Conservation (phyloP, 2,329 filamentous ascomycete species). For the Penicillium sp. region DNA sequence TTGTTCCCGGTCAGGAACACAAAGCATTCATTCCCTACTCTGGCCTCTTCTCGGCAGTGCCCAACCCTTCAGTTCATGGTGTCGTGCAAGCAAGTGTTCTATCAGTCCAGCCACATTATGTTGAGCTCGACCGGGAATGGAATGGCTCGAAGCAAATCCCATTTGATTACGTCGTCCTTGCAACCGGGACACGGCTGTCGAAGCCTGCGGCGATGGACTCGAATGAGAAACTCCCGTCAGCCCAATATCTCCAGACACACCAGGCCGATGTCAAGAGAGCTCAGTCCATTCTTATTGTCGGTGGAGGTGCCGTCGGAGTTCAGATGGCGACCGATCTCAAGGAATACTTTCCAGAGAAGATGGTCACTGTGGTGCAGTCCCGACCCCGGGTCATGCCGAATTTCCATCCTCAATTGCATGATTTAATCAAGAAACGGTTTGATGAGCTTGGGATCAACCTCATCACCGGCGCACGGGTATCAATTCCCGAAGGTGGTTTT, state of each 20-base stretch:
- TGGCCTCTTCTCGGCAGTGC: slow-evolving; percentile 24
- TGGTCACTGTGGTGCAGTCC: slow-evolving; percentile 46
- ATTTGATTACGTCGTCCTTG: slow-evolving; percentile 32
- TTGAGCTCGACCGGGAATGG: slow-evolving; percentile 35
- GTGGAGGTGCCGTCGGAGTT: slow-evolving; percentile 48
- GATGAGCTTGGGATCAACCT: slow-evolving; percentile 31
- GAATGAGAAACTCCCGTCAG: slow-evolving; percentile 32
- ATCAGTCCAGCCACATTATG: slow-evolving; percentile 24
- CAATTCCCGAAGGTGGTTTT: slow-evolving; percentile 25
- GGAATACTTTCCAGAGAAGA: slow-evolving; percentile 44
- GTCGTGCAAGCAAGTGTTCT: slow-evolving; percentile 32
- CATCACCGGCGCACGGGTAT: slow-evolving; percentile 28
- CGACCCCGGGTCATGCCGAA: slow-evolving; percentile 35
- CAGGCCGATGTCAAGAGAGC: slow-evolving; percentile 27
- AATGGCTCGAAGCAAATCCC: slow-evolving; percentile 28
- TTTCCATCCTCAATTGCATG: slow-evolving; percentile 30
- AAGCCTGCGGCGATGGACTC: slow-evolving; percentile 32
- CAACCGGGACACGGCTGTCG: slow-evolving; percentile 31
- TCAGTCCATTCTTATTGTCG: slow-evolving; percentile 36
- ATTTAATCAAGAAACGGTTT: slow-evolving; percentile 29
- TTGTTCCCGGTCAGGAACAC: slow-evolving; percentile 33
- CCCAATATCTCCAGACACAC: slow-evolving; percentile 31
- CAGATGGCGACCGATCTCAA: slow-evolving; percentile 49
- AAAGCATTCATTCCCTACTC: slow-evolving; percentile 36
- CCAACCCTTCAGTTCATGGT: slow-evolving; percentile 21